Conservation (phyloP, 192 early-diverging fungal species). For the Allomyces macrogynus region DNA sequence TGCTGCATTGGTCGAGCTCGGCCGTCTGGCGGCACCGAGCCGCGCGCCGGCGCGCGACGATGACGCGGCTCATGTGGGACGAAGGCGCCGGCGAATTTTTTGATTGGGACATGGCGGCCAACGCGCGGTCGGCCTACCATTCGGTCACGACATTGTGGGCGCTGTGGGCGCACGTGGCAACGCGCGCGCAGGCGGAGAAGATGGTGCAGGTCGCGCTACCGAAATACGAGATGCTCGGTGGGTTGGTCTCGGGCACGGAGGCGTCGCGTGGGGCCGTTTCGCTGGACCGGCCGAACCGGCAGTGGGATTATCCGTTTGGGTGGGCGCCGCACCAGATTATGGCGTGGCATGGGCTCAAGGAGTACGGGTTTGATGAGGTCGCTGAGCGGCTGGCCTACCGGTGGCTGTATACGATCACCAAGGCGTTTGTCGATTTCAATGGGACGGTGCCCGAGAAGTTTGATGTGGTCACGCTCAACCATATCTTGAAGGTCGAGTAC, state of each 20-base stretch:
- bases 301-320: conserved; percentile 86
- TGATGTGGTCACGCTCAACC: conserved; percentile 78
- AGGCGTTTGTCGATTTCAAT: conserved; percentile 90
- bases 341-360: conserved; percentile 72
- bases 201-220: conserved; percentile 45
- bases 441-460: conserved; percentile 96
- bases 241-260: conserved; percentile 81
- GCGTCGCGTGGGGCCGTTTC: conserved; percentile 62
- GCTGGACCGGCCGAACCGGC: conserved; percentile 70
- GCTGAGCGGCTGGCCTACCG: conserved; percentile 69
- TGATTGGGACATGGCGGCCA: conserved; percentile 65
- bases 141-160: conserved; percentile 75
- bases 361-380: conserved; percentile 56
- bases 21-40: conserved; percentile 46
- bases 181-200: conserved; percentile 49
- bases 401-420: conserved; percentile 87
- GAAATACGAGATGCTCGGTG: conserved; percentile 77
- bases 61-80: conserved; percentile 75
- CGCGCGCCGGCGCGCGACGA: conserved; percentile 28
- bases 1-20: conserved; percentile 11
- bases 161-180: conserved; percentile 75
- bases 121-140: conserved; percentile 56
- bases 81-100: conserved; percentile 54
- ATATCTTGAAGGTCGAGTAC: conserved; percentile 84
- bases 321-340: conserved; percentile 99